Evolutionary conservation across 2,329 filamentous ascomycete species (phyloP).

Genomic region (Colletotrichum tamarilloi): DNA sequence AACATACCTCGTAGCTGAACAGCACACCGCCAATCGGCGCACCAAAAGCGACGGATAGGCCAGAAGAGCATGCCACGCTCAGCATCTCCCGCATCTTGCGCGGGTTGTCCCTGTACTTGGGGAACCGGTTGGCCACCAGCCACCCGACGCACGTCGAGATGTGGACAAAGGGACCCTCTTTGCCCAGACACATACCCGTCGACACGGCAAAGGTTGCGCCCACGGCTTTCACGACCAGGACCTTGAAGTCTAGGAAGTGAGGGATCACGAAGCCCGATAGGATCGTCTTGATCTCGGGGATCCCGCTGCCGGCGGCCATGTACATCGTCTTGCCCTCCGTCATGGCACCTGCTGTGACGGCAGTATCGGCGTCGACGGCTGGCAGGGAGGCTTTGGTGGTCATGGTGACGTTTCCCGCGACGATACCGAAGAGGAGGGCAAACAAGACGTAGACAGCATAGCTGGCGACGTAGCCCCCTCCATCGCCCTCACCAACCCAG

Average conservation of each 20-base stretch:
- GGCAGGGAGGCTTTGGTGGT: slow-evolving; percentile 58
- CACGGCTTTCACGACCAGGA: slow-evolving; percentile 67
- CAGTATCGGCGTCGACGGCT: slow-evolving; percentile 43
- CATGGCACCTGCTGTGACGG: background rate
- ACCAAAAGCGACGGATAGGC: slow-evolving; percentile 70
- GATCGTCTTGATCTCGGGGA: slow-evolving; percentile 72
- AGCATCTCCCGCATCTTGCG: slow-evolving; percentile 69
- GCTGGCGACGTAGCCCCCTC: slow-evolving; percentile 32
- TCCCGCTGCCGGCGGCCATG: slow-evolving; percentile 68
- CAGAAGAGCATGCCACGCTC: slow-evolving; percentile 66
- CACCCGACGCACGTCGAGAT: slow-evolving; percentile 69
- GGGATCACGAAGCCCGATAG: slow-evolving; percentile 70
- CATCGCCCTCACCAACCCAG: slow-evolving; percentile 47
- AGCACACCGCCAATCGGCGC: slow-evolving; percentile 71
- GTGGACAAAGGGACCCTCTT: slow-evolving; percentile 72
- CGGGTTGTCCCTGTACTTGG: slow-evolving; percentile 68
- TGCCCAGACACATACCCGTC: slow-evolving; percentile 69
- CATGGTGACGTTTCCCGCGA: slow-evolving; percentile 42
- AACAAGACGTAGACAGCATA: slow-evolving; percentile 42
- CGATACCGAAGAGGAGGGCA: slow-evolving; percentile 40
- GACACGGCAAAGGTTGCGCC: slow-evolving; percentile 68
- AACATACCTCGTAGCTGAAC: slow-evolving; percentile 63
- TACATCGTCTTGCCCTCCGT: slow-evolving; percentile 62
- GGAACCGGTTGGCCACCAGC: slow-evolving; percentile 61
- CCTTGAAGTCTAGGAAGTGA: slow-evolving; percentile 65